Evolutionary conservation across 495 filamentous ascomycete species (phyloP), one percentile per base, ranked within the genome.

Genomic region (Hypoxylon cercidicola): DNA sequence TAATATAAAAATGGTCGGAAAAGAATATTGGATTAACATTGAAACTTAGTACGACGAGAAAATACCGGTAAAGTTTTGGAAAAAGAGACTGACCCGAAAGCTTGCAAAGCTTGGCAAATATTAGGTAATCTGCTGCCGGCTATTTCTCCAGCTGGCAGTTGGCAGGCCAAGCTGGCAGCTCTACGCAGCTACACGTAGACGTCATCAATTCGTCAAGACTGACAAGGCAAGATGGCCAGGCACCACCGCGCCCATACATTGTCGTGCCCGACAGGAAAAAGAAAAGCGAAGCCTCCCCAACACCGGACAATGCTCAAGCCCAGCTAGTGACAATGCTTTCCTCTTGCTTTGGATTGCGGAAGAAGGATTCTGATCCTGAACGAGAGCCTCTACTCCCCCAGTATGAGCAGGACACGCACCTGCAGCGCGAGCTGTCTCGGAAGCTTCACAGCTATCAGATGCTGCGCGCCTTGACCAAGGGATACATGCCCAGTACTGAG

Each of bases 381-480:
- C 87, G 82, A 16, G 85, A 93, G 63, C 92, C 93, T 40, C 83
- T 97, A 25, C 87, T 97, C 28, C 89, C 93, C 66, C 89, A 87
- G 63, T 96, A 97, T 77, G 82, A 88, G 61, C 89, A 95, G 74
- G 91, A 93, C 65, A 97, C 93, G 8, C 75, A 82, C 19, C 80
- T 92, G 48, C 92, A 97, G 81, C 83, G 89, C 30, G 78, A 83
- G 49, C 79, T 93, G 41, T 91, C 93, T 69, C 86, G 90, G 72
- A 97, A 97, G 78, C 82, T 97, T 57, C 94, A 97, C 76, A 88
- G 87, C 55, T 97, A 97, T 73, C 93, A 96, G 79, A 95, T 96
- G 91, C 62, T 91, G 25, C 85, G 91, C 44, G 94, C 94, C 59
- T 74, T 98, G 13, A 84, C 85, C 13, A 87, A 93, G 63, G 94